These are phyloP conservation scores for Hyphopichia wangnamkhiaoensis DNA, from an alignment of 1,139 yeast species.

Conservation along the genomic window DNA sequence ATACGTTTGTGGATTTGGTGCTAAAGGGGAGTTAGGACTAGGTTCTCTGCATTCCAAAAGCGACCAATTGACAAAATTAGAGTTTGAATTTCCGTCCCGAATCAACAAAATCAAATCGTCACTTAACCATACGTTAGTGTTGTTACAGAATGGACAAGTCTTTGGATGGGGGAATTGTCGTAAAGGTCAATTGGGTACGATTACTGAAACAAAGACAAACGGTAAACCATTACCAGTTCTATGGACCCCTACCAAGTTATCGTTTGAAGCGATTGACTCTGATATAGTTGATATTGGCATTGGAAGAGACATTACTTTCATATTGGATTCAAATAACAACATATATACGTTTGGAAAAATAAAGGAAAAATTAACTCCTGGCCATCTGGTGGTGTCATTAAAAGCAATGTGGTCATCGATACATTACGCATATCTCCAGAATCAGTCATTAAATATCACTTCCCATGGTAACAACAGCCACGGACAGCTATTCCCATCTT, in stretches of 20 bases:
- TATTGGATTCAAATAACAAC: conserved; percentile 11
- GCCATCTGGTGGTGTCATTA: conserved; percentile 14
- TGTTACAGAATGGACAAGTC: conserved; percentile 40
- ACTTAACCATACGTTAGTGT: conserved; percentile 56
- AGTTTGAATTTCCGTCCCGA: conserved; percentile 13
- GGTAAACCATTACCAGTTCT: conserved; percentile 19
- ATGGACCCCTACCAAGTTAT: conserved; percentile 28
- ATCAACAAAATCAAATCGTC: conserved; percentile 44
- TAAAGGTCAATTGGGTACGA: conserved; percentile 65
- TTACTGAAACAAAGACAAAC: conserved; percentile 8
- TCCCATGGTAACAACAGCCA: conserved; percentile 79
- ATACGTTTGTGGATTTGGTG: conserved; percentile 61
- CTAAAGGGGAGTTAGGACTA: conserved; percentile 74
- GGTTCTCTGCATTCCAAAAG: conserved; percentile 30
- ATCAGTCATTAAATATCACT: conserved; percentile 18
- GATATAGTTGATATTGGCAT: conserved; percentile 21
- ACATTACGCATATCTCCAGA: conserved; percentile 48
- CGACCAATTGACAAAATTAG: conserved; percentile 15
- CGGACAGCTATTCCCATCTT: conserved; percentile 55
- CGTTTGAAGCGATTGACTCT: conserved; percentile 12
- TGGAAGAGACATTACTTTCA: conserved; percentile 50
- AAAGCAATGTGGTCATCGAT: conserved; percentile 82
- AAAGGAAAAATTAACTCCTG: conserved; percentile 5
- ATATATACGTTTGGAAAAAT: conserved; percentile 18
- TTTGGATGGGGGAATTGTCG: conserved; percentile 86